Percentiles rank a stretch among this genome's conserved stretches.
Conservation (phyloP, 1,284 basidiomycete genomes). For the Sutorius eximius region DNA sequence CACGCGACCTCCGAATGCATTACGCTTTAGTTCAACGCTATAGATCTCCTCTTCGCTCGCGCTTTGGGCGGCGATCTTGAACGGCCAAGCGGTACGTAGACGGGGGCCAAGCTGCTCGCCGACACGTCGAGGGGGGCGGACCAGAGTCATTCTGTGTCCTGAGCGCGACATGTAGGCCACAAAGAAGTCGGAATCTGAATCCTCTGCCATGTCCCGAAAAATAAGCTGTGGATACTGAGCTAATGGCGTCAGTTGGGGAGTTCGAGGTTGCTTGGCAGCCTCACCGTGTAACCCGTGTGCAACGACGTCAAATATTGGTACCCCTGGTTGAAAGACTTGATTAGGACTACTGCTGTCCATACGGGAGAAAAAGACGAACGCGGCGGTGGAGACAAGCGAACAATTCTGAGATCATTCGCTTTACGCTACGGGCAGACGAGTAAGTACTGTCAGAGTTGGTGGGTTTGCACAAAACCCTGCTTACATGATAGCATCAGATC, state of each 20-base stretch:
- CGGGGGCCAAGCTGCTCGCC: slow-evolving; percentile 48
- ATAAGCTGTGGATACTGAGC: slow-evolving; percentile 58
- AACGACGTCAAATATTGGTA: slow-evolving; percentile 61
- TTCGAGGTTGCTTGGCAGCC: slow-evolving; percentile 19
- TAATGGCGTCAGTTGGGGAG: slow-evolving; percentile 5
- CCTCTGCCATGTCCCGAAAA: slow-evolving; percentile 50
- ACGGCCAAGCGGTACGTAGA: slow-evolving; percentile 48
- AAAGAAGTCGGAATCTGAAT: slow-evolving; percentile 56
- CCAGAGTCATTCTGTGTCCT: slow-evolving; percentile 55
- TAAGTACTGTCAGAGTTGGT: neutral
- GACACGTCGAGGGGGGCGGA: slow-evolving; percentile 55
- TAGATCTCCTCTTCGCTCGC: slow-evolving; percentile 49
- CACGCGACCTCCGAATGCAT: slow-evolving; percentile 40
- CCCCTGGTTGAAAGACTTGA: slow-evolving; percentile 34
- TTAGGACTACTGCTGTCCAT: slow-evolving; percentile 11
- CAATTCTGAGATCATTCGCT: slow-evolving; percentile 43
- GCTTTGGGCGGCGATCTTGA: slow-evolving; percentile 49
- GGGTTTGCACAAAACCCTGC: slow-evolving; percentile 9
- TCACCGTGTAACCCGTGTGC: slow-evolving; percentile 52
- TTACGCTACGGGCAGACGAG: slow-evolving; percentile 36
- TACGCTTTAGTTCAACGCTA: slow-evolving; percentile 48
- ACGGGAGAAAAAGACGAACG: slow-evolving; percentile 28
- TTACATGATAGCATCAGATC: slow-evolving; percentile 45
- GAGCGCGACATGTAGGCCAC: slow-evolving; percentile 57
- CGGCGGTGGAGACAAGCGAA: slow-evolving; percentile 42